Evolutionary conservation across 257 asterid genomes (phyloP), one percentile per base, ranked within the genome.

Genomic region (Cinchona pubescens): DNA sequence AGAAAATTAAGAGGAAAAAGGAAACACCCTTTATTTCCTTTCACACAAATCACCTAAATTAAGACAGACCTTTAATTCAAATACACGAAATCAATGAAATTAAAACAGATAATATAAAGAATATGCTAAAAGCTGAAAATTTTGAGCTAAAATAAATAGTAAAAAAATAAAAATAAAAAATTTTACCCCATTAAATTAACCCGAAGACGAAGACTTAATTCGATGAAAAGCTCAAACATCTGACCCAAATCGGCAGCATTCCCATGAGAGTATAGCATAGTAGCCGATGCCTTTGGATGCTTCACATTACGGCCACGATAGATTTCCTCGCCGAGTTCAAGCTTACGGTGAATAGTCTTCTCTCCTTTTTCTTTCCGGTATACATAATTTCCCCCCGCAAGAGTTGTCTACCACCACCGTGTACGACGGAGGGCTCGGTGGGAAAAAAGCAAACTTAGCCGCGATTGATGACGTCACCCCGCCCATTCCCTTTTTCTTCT

Each of bases 171-270:
- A 61, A 34, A 15, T 40, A 34, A 66, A 19, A 14, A 46, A 51
- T 4, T 49, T 46, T 90, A 95, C 99, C 99, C 98, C 43, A 95
- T 85, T 62, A 95, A 88, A 87, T 92, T 95, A 75, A 92, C 76
- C 49, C 99, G 96, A 48, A 95, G 93, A 23, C 97, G 94, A 79
- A 90, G 91, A 81, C 96, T 95, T 75, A 92, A 86, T 86, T 95
- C 98, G 32, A 92, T 96, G 82, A 92, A 91, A 67, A 95, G 97
- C 88, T 95, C 98, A 81, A 84, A 95, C 99, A 95, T 95, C 97
- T 95, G 99, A 5, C 98, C 97, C 84, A 95, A 87, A 85, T 95
- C 99, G 61, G 99, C 98, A 75, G 98, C 99, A 88, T 95, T 95
- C 12, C 99, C 97, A 76, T 95, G 99, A 56, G 98, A 95, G 74